phyloP scores from a whole-genome alignment of 176 grass and related monocot species.

The Thalia dealbata region DNA sequence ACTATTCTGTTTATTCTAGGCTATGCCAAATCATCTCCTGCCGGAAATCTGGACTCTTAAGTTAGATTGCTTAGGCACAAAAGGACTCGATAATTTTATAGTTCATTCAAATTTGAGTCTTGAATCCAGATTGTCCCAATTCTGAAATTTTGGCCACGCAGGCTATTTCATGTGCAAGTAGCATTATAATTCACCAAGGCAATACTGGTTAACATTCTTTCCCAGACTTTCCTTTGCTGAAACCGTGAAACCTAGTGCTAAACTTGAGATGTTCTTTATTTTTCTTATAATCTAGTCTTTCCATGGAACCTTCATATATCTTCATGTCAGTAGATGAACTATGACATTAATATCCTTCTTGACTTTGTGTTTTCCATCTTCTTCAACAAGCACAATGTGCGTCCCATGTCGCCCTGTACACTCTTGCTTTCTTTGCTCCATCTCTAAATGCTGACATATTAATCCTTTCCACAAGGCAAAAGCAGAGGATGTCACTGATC shows the following conservation, averaged over 20 bases:
- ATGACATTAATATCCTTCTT: neutral
- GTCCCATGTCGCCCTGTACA: neutral
- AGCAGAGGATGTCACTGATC: slow-evolving; percentile 76
- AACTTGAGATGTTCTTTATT: neutral
- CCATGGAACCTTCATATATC: neutral
- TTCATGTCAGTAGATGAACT: neutral
- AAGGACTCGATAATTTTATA: no score
- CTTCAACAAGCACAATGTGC: neutral
- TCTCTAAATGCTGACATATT: neutral
- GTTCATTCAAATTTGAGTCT: no score
- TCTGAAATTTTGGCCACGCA: no score
- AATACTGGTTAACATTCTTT: neutral
- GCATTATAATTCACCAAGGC: no score
- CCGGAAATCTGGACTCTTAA: no score
- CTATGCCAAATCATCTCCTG: no score
- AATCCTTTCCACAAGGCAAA: slow-evolving; percentile 51
- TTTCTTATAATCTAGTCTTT: neutral
- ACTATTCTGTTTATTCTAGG: neutral
- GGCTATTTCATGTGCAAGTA: no score
- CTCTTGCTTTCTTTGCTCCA: neutral
- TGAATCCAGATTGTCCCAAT: no score
- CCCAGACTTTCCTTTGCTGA: neutral
- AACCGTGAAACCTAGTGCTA: neutral
- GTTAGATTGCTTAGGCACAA: no score
- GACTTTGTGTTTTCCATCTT: neutral